Conservation (phyloP, 164 flowering plant genomes). For the Hamamelis virginiana region DNA sequence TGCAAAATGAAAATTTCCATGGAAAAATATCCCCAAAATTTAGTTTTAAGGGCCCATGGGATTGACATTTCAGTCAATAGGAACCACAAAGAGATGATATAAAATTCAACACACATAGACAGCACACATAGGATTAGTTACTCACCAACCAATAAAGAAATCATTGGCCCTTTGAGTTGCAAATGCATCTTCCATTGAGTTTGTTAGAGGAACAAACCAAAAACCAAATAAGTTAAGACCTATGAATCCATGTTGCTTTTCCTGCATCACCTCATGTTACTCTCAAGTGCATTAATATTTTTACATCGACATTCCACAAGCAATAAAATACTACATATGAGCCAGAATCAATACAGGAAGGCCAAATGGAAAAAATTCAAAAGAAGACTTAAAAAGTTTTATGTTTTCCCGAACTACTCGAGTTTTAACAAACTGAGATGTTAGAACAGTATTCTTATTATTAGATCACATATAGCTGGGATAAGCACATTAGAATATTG, state of each 20-base stretch:
- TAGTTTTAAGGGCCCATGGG: no score
- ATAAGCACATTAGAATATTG: no score
- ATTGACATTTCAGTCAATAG: no score
- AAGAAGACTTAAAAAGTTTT: not conserved
- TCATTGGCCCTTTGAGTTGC: constrained; percentile 51
- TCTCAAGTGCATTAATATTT: no score
- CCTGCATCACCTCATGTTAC: constrained; percentile 25
- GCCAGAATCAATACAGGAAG: no score
- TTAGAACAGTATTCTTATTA: not conserved
- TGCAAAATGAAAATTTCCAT: no score
- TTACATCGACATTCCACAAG: no score
- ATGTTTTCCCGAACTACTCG: not conserved
- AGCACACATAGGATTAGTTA: not conserved
- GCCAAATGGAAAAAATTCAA: no score
- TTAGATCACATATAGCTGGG: no score
- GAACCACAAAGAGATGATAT: no score
- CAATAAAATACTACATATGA: no score
- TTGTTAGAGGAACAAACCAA: constrained; percentile 34
- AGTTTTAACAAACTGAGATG: not conserved
- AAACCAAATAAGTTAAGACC: constrained; percentile 34
- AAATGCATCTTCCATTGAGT: constrained; percentile 32
- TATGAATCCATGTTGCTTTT: constrained; percentile 45
- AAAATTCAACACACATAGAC: no score
- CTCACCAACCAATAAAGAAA: constrained; percentile 53
- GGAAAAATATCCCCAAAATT: not conserved